Evolutionary conservation across 441 rosid genomes (phyloP).

Genomic region (Bocquillonia castaneifolia): DNA sequence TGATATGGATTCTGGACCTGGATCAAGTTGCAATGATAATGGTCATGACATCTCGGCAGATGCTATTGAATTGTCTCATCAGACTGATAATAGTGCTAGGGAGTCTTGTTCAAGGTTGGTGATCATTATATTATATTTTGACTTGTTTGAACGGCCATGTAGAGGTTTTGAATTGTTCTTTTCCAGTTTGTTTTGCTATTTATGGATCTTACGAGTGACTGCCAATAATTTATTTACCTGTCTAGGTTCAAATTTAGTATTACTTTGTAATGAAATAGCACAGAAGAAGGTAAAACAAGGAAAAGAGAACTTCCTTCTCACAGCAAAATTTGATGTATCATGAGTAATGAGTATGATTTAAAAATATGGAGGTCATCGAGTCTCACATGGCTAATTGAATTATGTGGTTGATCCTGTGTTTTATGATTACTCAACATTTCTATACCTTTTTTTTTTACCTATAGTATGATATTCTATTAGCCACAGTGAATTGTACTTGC

Average conservation of each 20-base stretch:
- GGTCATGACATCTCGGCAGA: conserved; percentile 29
- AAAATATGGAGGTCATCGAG: conserved; percentile 2
- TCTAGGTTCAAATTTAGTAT: background rate
- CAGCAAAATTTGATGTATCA: background rate
- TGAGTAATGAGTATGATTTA: background rate
- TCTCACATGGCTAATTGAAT: background rate
- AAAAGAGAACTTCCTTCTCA: background rate
- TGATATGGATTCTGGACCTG: conserved; percentile 38
- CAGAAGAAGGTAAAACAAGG: background rate
- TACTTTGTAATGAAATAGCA: background rate
- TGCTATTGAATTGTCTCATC: conserved; percentile 36
- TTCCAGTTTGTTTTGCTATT: background rate
- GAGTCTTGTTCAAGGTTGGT: conserved; percentile 64
- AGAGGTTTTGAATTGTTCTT: background rate
- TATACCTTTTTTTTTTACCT: too few relatives aligned
- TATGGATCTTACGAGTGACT: background rate
- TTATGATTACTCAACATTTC: background rate
- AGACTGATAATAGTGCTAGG: conserved; percentile 33
- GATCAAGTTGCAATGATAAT: conserved; percentile 26
- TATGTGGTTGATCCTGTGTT: background rate
- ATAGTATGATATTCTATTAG: background rate
- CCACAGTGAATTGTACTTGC: background rate
- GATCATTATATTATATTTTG: background rate
- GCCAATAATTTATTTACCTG: too few relatives aligned
- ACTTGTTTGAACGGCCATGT: background rate